phyloP scores from a whole-genome alignment of 2,329 filamentous ascomycete genomes.

The Cadophora sp. region DNA sequence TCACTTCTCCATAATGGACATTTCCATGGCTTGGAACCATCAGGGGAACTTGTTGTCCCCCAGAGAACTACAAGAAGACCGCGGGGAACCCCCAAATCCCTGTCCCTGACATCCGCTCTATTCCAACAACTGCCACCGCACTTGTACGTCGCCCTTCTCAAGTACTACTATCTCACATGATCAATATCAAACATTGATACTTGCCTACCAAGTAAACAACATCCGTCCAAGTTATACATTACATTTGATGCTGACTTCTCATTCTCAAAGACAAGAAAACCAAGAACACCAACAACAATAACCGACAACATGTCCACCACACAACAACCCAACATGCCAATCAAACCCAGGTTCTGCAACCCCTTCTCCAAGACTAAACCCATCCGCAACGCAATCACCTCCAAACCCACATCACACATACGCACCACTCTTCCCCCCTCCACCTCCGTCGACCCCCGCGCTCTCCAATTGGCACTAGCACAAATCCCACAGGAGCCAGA shows the following conservation, averaged over 20 bases:
- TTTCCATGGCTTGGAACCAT: neutral
- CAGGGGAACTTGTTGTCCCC: neutral
- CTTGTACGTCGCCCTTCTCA: too few species aligned
- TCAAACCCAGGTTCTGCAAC: neutral
- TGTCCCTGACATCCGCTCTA: neutral
- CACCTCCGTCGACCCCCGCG: neutral
- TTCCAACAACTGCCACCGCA: neutral
- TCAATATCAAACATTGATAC: neutral
- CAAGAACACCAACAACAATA: neutral
- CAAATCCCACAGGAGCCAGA: neutral
- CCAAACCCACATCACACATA: neutral
- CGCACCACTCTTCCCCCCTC: neutral
- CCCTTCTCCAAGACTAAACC: neutral
- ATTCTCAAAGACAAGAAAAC: neutral
- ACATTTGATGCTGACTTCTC: neutral
- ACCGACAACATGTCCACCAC: neutral
- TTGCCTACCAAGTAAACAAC: neutral
- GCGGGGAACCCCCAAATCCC: neutral
- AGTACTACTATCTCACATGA: too few species aligned
- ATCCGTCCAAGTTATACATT: neutral
- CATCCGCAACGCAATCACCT: neutral
- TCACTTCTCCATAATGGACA: neutral
- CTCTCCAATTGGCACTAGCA: neutral
- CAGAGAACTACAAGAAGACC: neutral
- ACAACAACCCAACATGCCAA: too few species aligned